Evolutionary conservation across 2,329 filamentous ascomycete genomes (phyloP).

Genomic region (Sphaerulina vaccinii): DNA sequence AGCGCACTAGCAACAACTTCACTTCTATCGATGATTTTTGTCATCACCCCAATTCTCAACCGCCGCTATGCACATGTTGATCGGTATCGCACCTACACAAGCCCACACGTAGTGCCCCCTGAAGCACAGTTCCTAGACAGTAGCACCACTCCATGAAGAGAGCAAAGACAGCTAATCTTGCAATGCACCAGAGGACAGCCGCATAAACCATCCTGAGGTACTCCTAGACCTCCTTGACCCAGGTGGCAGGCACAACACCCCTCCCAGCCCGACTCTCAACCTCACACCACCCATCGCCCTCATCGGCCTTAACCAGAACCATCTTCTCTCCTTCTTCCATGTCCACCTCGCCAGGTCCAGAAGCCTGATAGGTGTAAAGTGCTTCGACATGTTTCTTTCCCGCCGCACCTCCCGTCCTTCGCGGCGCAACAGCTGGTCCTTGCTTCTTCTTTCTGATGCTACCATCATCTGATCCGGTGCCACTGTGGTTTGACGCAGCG

Average conservation of each 20-base stretch:
- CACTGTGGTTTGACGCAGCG: constrained; percentile 41
- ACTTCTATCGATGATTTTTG: no score
- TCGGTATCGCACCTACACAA: no score
- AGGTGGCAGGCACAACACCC: constrained; percentile 90
- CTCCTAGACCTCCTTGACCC: constrained; percentile 68
- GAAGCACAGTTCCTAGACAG: no score
- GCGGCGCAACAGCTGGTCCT: constrained; percentile 83
- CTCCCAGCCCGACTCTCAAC: constrained; percentile 78
- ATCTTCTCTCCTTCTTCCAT: constrained; percentile 92
- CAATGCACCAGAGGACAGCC: neutral
- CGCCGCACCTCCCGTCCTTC: constrained; percentile 53
- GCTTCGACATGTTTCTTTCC: constrained; percentile 92
- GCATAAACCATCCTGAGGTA: neutral
- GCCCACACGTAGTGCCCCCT: no score
- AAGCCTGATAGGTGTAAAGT: constrained; percentile 84
- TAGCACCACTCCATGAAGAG: no score
- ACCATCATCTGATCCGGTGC: constrained; percentile 59
- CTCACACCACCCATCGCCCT: constrained; percentile 94
- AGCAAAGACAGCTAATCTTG: no score
- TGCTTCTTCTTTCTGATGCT: constrained; percentile 67
- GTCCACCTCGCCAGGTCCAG: constrained; percentile 80
- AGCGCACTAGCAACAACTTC: no score
- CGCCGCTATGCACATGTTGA: no score
- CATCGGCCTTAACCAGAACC: constrained; percentile 81
- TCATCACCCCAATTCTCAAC: no score